Conservation (phyloP, 2,329 filamentous ascomycete species). For the Septoria linicola region DNA sequence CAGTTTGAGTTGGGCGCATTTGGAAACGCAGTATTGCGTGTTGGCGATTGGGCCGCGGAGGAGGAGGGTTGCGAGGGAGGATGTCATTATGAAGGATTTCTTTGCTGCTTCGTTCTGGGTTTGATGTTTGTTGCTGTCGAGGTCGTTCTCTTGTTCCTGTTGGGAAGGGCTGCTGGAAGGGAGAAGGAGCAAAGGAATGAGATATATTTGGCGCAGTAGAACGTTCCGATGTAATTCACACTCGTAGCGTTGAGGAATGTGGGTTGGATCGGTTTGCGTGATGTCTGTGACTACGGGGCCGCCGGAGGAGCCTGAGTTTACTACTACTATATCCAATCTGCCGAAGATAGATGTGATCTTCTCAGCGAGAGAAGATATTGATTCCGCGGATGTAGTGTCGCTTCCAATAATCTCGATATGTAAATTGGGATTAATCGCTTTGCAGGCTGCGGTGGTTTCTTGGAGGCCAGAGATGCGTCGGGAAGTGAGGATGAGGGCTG, state of each 20-base stretch:
- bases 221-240: conserved; percentile 35
- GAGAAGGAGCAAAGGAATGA: conserved; percentile 27
- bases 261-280: conserved; percentile 25
- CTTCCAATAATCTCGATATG: conserved; percentile 33
- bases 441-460: conserved; percentile 31
- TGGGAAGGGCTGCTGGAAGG: conserved; percentile 24
- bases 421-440: conserved; percentile 28
- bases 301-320: conserved; percentile 32
- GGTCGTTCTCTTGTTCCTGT: too few species aligned
- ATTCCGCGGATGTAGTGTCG: conserved; percentile 27
- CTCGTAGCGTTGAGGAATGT: conserved; percentile 28
- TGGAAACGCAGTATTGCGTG: conserved; percentile 41
- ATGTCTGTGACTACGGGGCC: conserved; percentile 26
- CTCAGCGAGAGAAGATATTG: conserved; percentile 25
- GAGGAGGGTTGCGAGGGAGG: conserved; percentile 36
- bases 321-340: conserved; percentile 29
- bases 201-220: conserved; percentile 34
- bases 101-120: too few species aligned
- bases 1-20: conserved; percentile 41
- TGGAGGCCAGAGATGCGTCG: conserved; percentile 35
- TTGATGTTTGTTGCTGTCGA: too few species aligned
- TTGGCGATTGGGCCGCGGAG: conserved; percentile 44
- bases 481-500: conserved; percentile 39
- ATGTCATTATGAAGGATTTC: conserved; percentile 39
- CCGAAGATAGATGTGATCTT: conserved; percentile 22